These are phyloP conservation scores for Lumnitzera littorea DNA, from an alignment of 345 rosid species.

Conservation along the genomic window DNA sequence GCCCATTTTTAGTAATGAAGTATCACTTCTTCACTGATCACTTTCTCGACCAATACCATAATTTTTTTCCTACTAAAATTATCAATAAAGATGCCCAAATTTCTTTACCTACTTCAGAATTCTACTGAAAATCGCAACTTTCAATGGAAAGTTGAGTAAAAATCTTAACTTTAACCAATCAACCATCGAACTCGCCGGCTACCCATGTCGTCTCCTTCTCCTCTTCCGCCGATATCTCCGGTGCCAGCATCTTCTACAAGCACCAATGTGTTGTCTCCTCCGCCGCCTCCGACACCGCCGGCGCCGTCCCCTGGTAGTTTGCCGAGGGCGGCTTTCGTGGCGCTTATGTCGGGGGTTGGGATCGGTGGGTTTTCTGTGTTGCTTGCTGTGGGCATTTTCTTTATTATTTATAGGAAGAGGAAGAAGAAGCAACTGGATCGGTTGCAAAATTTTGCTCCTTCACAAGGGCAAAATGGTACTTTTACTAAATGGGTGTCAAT, in stretches of 20 bases:
- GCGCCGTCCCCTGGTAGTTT: slow-evolving; percentile 4
- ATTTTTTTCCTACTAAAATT: too few species aligned
- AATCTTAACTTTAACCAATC: too few species aligned
- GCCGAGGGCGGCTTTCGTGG: slow-evolving; percentile 23
- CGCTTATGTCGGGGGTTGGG: slow-evolving; percentile 22
- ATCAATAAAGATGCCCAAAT: too few species aligned
- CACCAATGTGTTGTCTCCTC: neutral
- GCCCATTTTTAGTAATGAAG: too few species aligned
- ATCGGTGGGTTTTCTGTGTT: slow-evolving; percentile 25
- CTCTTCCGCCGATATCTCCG: slow-evolving; percentile 13
- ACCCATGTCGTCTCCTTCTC: slow-evolving; percentile 20
- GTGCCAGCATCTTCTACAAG: slow-evolving; percentile 7
- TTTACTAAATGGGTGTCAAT: too few species aligned
- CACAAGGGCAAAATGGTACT: slow-evolving; percentile 23
- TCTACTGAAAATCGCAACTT: too few species aligned
- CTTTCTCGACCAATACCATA: too few species aligned
- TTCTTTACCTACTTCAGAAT: too few species aligned
- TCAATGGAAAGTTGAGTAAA: too few species aligned
- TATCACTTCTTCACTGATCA: too few species aligned
- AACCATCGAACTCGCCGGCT: slow-evolving; percentile 3
- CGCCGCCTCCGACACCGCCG: slow-evolving; percentile 8
- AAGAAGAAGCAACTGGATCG: slow-evolving; percentile 15
- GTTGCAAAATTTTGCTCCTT: slow-evolving; percentile 5
- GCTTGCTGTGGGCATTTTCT: slow-evolving; percentile 23
- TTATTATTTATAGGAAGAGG: slow-evolving; percentile 19